These are phyloP conservation scores for Suillus lakei DNA, from an alignment of 768 basidiomycete species.

Conservation along the genomic window DNA sequence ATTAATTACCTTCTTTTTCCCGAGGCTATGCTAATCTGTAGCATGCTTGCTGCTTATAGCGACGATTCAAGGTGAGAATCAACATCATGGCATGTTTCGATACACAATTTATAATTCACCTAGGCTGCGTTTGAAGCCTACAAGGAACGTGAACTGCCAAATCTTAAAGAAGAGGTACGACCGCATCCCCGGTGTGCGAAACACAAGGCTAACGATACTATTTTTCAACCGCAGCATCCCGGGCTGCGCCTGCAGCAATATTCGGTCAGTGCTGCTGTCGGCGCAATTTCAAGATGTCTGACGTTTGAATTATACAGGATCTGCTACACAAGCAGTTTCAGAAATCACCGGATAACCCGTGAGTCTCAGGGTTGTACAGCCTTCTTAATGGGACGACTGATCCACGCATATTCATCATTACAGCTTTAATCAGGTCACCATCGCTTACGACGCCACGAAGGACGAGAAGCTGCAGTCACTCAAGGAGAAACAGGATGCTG, in stretches of 20 bases:
- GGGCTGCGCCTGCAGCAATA: slow-evolving; percentile 92
- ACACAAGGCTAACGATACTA: slow-evolving; percentile 14
- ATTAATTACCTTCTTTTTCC: slow-evolving; percentile 13
- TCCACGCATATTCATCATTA: background rate
- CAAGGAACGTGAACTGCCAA: slow-evolving; percentile 84
- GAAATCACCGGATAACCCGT: slow-evolving; percentile 96
- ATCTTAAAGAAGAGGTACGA: slow-evolving; percentile 71
- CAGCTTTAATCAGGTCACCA: slow-evolving; percentile 84
- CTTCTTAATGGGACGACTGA: slow-evolving; percentile 5
- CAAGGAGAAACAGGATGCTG: slow-evolving; percentile 64
- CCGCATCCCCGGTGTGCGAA: slow-evolving; percentile 2
- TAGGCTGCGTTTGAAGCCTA: slow-evolving; percentile 92
- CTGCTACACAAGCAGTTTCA: slow-evolving; percentile 93
- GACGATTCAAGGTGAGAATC: slow-evolving; percentile 79
- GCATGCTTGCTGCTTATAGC: slow-evolving; percentile 45
- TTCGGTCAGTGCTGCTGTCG: slow-evolving; percentile 50
- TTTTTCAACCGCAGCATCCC: slow-evolving; percentile 63
- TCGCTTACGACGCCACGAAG: slow-evolving; percentile 86
- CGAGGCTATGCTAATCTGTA: slow-evolving; percentile 12
- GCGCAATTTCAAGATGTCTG: slow-evolving; percentile 2
- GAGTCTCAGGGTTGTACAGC: slow-evolving; percentile 29
- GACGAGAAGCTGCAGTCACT: slow-evolving; percentile 84
- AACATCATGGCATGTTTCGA: background rate
- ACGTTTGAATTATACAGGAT: slow-evolving; percentile 53
- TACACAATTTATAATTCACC: slow-evolving; percentile 12